Conservation (phyloP, 1,284 basidiomycete species). For the Cutaneotrichosporon mucoides region DNA sequence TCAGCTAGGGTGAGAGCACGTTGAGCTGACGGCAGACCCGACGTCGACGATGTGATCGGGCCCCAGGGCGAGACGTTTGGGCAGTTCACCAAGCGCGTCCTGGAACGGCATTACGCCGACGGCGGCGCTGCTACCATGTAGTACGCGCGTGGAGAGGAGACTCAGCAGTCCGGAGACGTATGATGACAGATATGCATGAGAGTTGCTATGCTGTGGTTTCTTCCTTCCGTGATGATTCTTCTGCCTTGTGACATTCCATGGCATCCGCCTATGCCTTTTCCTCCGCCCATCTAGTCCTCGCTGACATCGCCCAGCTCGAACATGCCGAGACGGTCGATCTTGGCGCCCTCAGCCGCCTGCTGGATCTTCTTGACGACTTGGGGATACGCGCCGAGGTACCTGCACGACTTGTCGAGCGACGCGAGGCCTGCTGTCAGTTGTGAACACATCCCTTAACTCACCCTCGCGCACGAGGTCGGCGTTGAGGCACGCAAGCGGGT, state of each 20-base stretch:
- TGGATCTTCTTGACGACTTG: conserved; percentile 64
- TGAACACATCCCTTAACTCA: too few species aligned
- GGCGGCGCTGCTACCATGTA: background rate
- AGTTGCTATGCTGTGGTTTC: background rate
- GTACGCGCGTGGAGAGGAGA: background rate
- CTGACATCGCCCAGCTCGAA: conserved; percentile 60
- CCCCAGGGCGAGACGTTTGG: conserved; percentile 67
- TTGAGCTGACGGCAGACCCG: conserved; percentile 52
- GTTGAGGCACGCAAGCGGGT: conserved; percentile 74
- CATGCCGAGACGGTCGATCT: conserved; percentile 72
- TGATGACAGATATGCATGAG: conserved; percentile 2
- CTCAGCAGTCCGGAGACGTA: too few species aligned
- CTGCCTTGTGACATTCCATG: background rate
- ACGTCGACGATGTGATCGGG: conserved; percentile 69
- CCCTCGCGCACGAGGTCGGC: conserved; percentile 62
- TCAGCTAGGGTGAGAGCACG: background rate
- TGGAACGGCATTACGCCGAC: conserved; percentile 66
- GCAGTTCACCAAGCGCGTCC: conserved; percentile 75
- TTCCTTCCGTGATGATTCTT: background rate
- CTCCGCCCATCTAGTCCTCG: conserved; percentile 18
- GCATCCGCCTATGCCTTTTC: background rate
- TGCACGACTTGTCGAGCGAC: conserved; percentile 71
- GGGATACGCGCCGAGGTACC: conserved; percentile 67
- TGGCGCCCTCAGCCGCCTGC: conserved; percentile 60
- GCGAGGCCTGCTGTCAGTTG: conserved; percentile 57